Percentiles rank a stretch among this genome's conserved stretches.
phyloP scores from a whole-genome alignment of 805 yeast species.

The Ogataea henricii region DNA sequence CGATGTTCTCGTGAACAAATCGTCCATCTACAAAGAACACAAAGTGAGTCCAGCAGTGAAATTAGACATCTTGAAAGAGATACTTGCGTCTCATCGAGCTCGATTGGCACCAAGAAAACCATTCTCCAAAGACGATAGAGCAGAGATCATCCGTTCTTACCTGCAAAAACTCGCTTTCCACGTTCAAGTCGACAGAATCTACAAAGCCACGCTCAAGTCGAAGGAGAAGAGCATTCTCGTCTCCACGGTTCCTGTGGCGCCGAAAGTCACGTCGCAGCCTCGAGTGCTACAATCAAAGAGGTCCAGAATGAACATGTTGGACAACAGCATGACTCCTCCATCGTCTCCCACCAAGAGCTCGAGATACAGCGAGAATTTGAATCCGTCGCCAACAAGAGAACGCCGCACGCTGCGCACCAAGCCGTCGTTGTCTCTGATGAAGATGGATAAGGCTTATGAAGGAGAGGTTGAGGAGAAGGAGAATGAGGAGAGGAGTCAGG shows the following conservation, averaged over 20 bases:
- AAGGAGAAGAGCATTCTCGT: constrained; percentile 18
- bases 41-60: constrained; percentile 41
- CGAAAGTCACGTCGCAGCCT: constrained; percentile 6
- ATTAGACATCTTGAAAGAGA: constrained; percentile 41
- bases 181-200: constrained; percentile 67
- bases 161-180: constrained; percentile 55
- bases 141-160: constrained; percentile 48
- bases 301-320: constrained; percentile 4
- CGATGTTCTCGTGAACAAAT: constrained; percentile 42
- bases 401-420: constrained; percentile 21
- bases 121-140: constrained; percentile 44
- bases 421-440: constrained; percentile 29
- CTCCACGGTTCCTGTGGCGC: not conserved
- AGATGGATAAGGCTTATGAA: constrained; percentile 22
- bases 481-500: constrained; percentile 27
- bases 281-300: constrained; percentile 2
- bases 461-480: not conserved
- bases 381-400: constrained; percentile 3
- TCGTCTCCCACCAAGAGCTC: not conserved
- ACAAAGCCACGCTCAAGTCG: constrained; percentile 45
- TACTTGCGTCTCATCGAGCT: constrained; percentile 24
- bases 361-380: constrained; percentile 1
- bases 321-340: constrained; percentile 2
- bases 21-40: constrained; percentile 62
- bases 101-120: not conserved